phyloP scores from a whole-genome alignment of 2,329 filamentous ascomycete species.

The Graphiopsis chlorocephala region DNA sequence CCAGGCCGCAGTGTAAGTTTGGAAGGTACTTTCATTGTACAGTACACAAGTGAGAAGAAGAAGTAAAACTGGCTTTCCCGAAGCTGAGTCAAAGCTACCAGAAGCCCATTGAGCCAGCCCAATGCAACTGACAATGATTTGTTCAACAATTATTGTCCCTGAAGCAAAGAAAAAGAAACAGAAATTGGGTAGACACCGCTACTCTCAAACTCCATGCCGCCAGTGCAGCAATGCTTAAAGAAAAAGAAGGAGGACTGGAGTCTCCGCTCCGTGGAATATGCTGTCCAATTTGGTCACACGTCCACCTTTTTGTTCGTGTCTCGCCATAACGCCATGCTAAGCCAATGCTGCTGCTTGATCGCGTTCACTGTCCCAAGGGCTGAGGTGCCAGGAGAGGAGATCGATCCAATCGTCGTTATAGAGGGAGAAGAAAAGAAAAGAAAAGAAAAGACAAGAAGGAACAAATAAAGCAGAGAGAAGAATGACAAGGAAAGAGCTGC shows the following conservation, averaged over 20 bases:
- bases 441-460: neutral
- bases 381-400: neutral
- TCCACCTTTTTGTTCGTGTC: neutral
- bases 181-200: neutral
- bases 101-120: neutral
- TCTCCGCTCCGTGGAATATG: neutral
- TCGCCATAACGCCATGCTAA: neutral
- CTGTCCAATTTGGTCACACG: neutral
- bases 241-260: neutral
- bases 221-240: neutral
- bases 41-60: neutral
- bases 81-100: neutral
- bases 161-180: neutral
- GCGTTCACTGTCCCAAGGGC: neutral
- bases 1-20: neutral
- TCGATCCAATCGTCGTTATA: neutral
- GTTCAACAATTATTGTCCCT: neutral
- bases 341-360: neutral
- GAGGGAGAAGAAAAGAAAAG: neutral
- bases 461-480: neutral
- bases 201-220: neutral
- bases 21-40: neutral
- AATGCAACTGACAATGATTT: neutral
- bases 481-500: neutral
- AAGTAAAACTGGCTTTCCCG: neutral